These are phyloP conservation scores for Filosporella fistucella DNA, from an alignment of 495 filamentous ascomycete genomes.

Conservation along the genomic window DNA sequence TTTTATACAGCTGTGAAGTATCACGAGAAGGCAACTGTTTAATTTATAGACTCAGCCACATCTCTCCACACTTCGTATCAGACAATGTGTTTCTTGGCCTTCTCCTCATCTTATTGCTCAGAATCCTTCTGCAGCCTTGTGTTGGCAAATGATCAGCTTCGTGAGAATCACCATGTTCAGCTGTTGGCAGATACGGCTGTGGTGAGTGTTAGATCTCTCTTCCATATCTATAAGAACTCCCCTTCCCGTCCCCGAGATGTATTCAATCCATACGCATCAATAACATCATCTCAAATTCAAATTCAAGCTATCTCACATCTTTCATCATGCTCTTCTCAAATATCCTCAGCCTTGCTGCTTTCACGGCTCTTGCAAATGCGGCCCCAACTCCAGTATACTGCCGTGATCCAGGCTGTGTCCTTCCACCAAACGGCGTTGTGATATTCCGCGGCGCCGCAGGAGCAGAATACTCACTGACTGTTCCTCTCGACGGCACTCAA, in stretches of 20 bases:
- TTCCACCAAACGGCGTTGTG: background rate
- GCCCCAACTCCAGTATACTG: background rate
- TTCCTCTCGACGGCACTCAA: constrained; percentile 14
- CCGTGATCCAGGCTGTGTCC: background rate
- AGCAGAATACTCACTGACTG: constrained; percentile 10
- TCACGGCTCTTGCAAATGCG: constrained; percentile 4
- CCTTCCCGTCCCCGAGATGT: background rate
- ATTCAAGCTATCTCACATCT: background rate
- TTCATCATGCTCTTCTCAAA: constrained; percentile 13
- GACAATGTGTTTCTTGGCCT: too few relatives aligned
- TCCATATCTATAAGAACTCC: background rate
- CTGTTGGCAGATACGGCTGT: background rate
- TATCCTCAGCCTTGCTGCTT: constrained; percentile 7
- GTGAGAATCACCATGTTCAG: background rate
- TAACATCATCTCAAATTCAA: background rate
- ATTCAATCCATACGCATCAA: background rate
- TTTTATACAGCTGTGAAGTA: too few relatives aligned
- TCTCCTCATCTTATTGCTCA: too few relatives aligned
- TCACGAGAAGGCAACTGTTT: too few relatives aligned
- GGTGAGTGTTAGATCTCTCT: background rate
- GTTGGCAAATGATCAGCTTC: constrained; percentile 4
- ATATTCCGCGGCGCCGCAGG: constrained; percentile 16
- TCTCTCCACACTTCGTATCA: too few relatives aligned
- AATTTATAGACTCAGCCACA: too few relatives aligned
- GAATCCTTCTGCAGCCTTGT: too few relatives aligned